Evolutionary conservation across 495 filamentous ascomycete species (phyloP), one percentile per base, ranked within the genome.

Genomic region (Hypoxylon fuscum): DNA sequence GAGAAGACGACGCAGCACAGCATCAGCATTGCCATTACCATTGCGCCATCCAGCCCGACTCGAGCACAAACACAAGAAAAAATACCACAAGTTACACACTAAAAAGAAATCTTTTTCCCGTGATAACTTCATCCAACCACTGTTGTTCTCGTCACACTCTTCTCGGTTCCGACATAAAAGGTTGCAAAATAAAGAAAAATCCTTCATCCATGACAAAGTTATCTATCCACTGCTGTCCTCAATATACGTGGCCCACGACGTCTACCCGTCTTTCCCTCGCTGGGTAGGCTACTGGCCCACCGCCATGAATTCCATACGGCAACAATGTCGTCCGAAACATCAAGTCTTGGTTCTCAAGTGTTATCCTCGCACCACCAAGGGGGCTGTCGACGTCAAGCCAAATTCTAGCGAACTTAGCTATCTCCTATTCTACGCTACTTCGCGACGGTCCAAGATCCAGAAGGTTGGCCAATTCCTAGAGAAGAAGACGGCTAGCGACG

Each of bases 401-500:
- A 97, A 97, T 71, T 88, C 90, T 40, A 95, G 90, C 75, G 93
- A 97, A 79, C 86, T 97, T 37, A 96, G 91, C 71, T 97, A 97
- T 72, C 84, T 97, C 47, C 85, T 97, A 22, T 97, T 94, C 82
- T 96, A 97, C 82, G 91, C 90, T 37, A 93, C 91, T 72, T 95
- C 93, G 63, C 90, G 93, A 48, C 85, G 91, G 55, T 93, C 90
- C 75, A 97, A 96, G 83, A 83, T 97, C 52, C 91, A 93, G 69
- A 97, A 97, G 73, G 91, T 97, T 44, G 91, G 91, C 71, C 85
- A 85, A 68, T 97, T 96, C 69, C 78, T 97, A 67, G 92, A 96
- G 76, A 94, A 91, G 80, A 89, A 90, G 77, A 92, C 92, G 49
- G 88, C 88, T 35, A 88, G 85, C 62, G 93, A 97, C 81, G 92